These are phyloP conservation scores for Aspergillus uvarum DNA, from an alignment of 2,329 filamentous ascomycete species.

Conservation along the genomic window DNA sequence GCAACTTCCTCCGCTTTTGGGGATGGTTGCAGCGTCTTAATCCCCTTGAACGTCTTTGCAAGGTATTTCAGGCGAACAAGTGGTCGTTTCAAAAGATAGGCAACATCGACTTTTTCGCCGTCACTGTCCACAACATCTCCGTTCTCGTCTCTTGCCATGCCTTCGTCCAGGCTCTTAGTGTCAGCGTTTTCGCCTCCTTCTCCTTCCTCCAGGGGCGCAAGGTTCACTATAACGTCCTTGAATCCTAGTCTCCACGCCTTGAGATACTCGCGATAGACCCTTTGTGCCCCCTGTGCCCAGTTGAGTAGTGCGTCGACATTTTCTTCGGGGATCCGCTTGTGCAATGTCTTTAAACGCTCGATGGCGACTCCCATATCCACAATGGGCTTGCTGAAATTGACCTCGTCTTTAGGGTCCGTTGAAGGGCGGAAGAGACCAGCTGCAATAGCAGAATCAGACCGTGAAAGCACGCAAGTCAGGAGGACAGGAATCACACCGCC, in stretches of 20 bases:
- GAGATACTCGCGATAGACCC: conserved; percentile 82
- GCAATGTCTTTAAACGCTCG: conserved; percentile 76
- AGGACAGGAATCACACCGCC: conserved; percentile 94
- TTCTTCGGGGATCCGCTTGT: conserved; percentile 74
- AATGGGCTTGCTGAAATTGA: conserved; percentile 76
- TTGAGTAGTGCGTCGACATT: conserved; percentile 70
- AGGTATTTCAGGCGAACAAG: conserved; percentile 86
- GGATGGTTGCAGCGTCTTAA: conserved; percentile 45
- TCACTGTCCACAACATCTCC: conserved; percentile 66
- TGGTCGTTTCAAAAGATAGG: conserved; percentile 85
- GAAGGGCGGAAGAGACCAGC: conserved; percentile 67
- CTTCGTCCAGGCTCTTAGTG: conserved; percentile 53
- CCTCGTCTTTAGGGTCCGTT: conserved; percentile 54
- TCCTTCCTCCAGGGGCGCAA: conserved; percentile 73
- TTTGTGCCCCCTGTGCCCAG: conserved; percentile 78
- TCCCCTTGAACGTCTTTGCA: conserved; percentile 73
- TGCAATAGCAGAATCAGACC: conserved; percentile 63
- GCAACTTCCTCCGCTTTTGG: conserved; percentile 59
- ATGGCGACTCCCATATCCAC: conserved; percentile 90
- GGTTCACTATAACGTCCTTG: conserved; percentile 89
- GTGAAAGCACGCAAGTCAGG: conserved; percentile 76
- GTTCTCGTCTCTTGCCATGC: conserved; percentile 58
- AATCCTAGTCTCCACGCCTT: conserved; percentile 90
- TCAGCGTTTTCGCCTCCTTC: conserved; percentile 47
- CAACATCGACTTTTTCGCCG: conserved; percentile 90